These are phyloP conservation scores for Fusarium concolor DNA, from an alignment of 2,329 filamentous ascomycete species.

Conservation along the genomic window DNA sequence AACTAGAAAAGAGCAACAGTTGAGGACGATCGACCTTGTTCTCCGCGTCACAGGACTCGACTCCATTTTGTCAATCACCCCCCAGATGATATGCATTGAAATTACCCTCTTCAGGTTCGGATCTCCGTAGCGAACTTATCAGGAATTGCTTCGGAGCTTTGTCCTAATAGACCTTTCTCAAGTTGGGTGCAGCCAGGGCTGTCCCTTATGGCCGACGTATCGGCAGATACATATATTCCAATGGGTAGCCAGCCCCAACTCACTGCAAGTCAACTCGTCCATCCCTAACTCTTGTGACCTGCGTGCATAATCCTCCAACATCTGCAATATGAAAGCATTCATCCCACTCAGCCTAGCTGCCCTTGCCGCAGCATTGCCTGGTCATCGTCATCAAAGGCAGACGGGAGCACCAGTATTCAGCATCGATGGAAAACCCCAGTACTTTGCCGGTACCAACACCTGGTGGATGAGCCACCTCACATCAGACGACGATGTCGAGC, in stretches of 20 bases:
- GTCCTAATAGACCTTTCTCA: too few species aligned
- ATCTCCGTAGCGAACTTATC: background rate
- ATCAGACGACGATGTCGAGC: background rate
- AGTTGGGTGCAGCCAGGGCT: background rate
- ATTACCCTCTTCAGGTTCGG: background rate
- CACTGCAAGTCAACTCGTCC: background rate
- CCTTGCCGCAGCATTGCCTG: background rate
- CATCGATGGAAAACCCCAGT: background rate
- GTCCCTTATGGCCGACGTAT: background rate
- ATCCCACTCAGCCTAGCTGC: background rate
- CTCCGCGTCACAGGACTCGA: background rate
- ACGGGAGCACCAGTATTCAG: background rate
- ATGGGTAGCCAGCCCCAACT: too few species aligned
- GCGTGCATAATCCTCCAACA: background rate
- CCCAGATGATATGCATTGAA: background rate
- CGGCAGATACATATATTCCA: background rate
- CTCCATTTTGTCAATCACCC: background rate
- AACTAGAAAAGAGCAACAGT: too few species aligned
- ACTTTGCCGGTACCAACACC: conserved; percentile 7
- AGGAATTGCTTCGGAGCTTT: background rate
- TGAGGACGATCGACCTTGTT: too few species aligned
- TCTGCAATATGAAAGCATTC: background rate
- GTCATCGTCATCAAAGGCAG: background rate
- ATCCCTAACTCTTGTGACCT: background rate
- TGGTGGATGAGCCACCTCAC: conserved; percentile 12